Percentiles rank a stretch among this genome's conserved stretches.
Conservation (phyloP, 1,284 basidiomycete species). For the Sporisorium scitamineum region DNA sequence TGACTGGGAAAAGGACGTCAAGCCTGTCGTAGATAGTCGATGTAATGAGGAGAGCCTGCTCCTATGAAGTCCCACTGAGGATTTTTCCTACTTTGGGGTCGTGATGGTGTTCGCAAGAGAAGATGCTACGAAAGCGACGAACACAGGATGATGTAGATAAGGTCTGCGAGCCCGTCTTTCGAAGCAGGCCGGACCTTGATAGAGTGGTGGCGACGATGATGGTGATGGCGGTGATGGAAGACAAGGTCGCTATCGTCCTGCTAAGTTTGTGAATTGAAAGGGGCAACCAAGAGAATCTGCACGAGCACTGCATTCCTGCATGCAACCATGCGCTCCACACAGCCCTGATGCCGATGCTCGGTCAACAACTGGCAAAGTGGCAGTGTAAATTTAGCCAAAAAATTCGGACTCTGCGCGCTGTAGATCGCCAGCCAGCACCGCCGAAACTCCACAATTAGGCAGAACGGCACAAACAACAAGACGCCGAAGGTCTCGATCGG, state of each 20-base stretch:
- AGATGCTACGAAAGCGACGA: neutral
- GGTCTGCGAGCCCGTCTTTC: too few species aligned
- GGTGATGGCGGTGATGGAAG: neutral
- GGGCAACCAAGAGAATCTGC: conserved; percentile 3
- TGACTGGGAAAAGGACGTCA: neutral
- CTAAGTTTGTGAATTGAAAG: neutral
- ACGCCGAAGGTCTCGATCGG: conserved; percentile 4
- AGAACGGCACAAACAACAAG: conserved; percentile 1
- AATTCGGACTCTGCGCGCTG: neutral
- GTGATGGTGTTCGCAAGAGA: neutral
- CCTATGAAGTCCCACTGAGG: neutral
- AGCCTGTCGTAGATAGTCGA: neutral
- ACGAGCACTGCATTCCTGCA: conserved; percentile 31
- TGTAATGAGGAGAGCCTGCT: conserved; percentile 6
- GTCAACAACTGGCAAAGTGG: conserved; percentile 2
- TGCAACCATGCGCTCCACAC: conserved; percentile 1
- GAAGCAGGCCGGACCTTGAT: too few species aligned
- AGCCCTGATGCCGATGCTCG: conserved; percentile 1
- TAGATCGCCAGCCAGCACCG: conserved; percentile 3
- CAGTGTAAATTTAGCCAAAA: conserved; percentile 1
- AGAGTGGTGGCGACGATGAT: neutral
- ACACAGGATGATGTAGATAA: neutral
- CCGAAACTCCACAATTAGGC: conserved; percentile 3
- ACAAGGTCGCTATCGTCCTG: neutral
- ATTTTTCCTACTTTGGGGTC: neutral